Base-by-base conservation (phyloP, 2,329 filamentous ascomycete species). In the Lanzia echinophila region DNA sequence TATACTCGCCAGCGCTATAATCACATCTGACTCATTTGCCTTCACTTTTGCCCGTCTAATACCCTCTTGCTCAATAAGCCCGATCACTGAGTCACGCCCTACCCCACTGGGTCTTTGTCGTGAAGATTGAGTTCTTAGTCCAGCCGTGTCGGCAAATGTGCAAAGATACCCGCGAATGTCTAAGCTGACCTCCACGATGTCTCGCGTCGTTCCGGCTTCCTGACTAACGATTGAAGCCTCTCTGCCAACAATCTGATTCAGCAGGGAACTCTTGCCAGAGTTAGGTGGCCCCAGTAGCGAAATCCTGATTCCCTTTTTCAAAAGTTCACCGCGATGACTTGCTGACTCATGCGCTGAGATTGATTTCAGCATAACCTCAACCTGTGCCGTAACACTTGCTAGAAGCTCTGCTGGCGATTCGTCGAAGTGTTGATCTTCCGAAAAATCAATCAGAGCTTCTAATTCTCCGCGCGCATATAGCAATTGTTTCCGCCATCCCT, bases 341-440 rank as follows among this genome's bases (percentile, higher is more conserved):
- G 91, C 95, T 49, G 78, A 72, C 60, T 90, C 81, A 70, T 96
- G 88, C 32, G 82, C 69, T 13, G 74, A 72, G 56, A 97, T 84
- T 54, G 84, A 77, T 31, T 68, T 66, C 52, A 83, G 73, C 53
- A 97, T 79, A 0, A 65, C 68, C 1, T 69, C 66, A 2, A 95
- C 80, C 65, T 90, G 83, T 0, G 60, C 62, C 1, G 82, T 79
- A 31, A 96, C 88, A 47, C 84, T 89, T 0, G 67, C 69, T 43
- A 95, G 77, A 20, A 97, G 75, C 53, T 87, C 79, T 0, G 77
- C 72, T 0, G 90, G 87, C 2, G 88, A 86, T 70, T 96, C 90
- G 62, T 97, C 91, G 65, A 99, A 95, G 72, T 97, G 88, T 71
- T 99, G 92, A 65, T 97, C 94, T 69, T 99, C 94, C 1, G 89